These are phyloP conservation scores for Leptographium flavum DNA, from an alignment of 2,329 filamentous ascomycete species.

Conservation along the genomic window DNA sequence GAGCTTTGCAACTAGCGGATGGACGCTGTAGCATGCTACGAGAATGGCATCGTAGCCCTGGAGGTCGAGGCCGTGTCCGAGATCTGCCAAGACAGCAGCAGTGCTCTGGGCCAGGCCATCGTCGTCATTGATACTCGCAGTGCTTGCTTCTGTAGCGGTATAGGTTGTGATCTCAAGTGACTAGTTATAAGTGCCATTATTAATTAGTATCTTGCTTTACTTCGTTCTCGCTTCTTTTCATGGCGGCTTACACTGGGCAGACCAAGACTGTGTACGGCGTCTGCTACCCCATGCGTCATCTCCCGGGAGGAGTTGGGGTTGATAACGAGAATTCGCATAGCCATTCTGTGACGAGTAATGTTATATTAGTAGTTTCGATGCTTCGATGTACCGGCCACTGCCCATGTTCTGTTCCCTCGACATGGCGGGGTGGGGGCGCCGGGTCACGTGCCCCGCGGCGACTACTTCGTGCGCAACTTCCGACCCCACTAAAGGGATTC, in stretches of 20 bases:
- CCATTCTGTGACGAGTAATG: too few species aligned
- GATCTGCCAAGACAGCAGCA: conserved; percentile 41
- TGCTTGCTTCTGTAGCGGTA: conserved; percentile 47
- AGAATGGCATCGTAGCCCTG: conserved; percentile 58
- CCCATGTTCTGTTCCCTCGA: too few species aligned
- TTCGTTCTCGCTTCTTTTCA: too few species aligned
- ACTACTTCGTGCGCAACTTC: neutral
- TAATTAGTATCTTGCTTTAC: too few species aligned
- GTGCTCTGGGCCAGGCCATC: conserved; percentile 52
- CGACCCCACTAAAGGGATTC: neutral
- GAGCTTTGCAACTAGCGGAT: conserved; percentile 57
- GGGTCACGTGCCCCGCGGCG: neutral
- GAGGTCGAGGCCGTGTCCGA: conserved; percentile 25
- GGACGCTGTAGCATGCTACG: conserved; percentile 77
- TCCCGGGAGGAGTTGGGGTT: conserved; percentile 64
- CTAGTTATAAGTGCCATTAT: conserved; percentile 15
- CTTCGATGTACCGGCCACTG: too few species aligned
- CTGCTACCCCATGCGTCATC: conserved; percentile 56
- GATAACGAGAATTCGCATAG: conserved; percentile 48
- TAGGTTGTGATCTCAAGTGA: conserved; percentile 42
- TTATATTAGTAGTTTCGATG: too few species aligned
- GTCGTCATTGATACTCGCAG: conserved; percentile 66
- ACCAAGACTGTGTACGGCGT: conserved; percentile 28
- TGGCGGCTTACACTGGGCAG: conserved; percentile 23
- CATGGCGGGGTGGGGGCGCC: neutral